Percentiles rank a stretch among this genome's conserved stretches.
phyloP scores from a whole-genome alignment of 164 flowering plant genomes.

The Umbilicus rupestris region DNA sequence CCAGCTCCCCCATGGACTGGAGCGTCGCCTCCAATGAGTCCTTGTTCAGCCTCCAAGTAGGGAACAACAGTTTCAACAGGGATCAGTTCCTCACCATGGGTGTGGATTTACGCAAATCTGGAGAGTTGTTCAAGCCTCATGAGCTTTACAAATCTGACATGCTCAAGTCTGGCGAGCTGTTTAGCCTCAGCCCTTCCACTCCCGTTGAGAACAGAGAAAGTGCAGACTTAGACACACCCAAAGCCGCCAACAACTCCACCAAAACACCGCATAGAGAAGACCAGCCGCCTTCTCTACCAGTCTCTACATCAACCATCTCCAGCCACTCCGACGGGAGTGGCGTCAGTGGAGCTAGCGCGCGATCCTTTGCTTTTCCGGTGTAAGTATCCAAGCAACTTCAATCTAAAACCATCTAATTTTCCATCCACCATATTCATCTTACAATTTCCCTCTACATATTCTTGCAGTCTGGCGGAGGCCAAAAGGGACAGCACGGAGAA shows the following conservation, averaged over 20 bases:
- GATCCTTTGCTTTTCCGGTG: conserved; percentile 55
- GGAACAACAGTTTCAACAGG: conserved; percentile 52
- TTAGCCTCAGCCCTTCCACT: conserved; percentile 13
- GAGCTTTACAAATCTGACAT: conserved; percentile 12
- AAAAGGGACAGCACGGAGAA: neutral
- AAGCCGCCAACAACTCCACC: neutral
- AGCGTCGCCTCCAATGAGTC: conserved; percentile 87
- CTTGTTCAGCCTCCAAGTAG: conserved; percentile 66
- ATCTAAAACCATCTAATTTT: no score
- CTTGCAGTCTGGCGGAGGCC: neutral
- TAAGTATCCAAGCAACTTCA: conserved; percentile 24
- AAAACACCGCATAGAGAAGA: neutral
- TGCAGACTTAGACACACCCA: conserved; percentile 5
- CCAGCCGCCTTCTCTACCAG: conserved; percentile 4
- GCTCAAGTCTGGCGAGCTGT: conserved; percentile 21
- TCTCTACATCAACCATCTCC: conserved; percentile 17
- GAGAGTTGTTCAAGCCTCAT: conserved; percentile 20
- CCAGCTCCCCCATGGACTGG: conserved; percentile 54
- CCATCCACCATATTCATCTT: no score
- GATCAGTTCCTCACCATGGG: conserved; percentile 30
- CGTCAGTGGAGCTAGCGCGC: conserved; percentile 26
- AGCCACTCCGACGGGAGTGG: conserved; percentile 36
- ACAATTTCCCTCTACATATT: no score
- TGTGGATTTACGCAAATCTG: conserved; percentile 20
- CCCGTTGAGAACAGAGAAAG: conserved; percentile 9